phyloP scores from a whole-genome alignment of 1,284 basidiomycete genomes.

The Takashimella tepidaria region DNA sequence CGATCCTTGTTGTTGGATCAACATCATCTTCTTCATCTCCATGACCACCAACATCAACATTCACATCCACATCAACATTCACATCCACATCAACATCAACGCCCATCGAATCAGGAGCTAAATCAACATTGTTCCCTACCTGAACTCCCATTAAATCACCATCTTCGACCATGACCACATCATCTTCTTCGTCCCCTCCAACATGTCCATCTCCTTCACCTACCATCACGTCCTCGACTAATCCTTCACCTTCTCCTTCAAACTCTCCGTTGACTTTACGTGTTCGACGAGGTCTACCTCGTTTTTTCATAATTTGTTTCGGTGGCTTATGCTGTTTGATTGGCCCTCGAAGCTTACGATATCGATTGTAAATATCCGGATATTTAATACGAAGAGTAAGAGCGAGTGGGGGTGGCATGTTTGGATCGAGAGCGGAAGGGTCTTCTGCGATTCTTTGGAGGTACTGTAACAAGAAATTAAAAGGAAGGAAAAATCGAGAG shows the following conservation, averaged over 20 bases:
- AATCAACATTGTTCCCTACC: too few species aligned
- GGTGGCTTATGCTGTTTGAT: slow-evolving; percentile 35
- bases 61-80: slow-evolving; percentile 51
- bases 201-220: not conserved
- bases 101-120: too few species aligned
- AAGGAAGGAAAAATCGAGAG: not conserved
- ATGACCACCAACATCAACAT: not conserved
- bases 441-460: slow-evolving; percentile 32
- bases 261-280: not conserved
- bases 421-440: slow-evolving; percentile 24
- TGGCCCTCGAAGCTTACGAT: slow-evolving; percentile 41
- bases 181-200: not conserved
- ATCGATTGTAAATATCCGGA: slow-evolving; percentile 46
- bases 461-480: slow-evolving; percentile 15
- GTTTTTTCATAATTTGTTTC: slow-evolving; percentile 15
- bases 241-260: not conserved
- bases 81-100: slow-evolving; percentile 73
- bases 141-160: slow-evolving; percentile 69
- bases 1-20: too few species aligned
- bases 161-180: slow-evolving; percentile 51
- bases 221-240: not conserved
- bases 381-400: slow-evolving; percentile 42
- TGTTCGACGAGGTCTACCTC: slow-evolving; percentile 10
- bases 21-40: not conserved
- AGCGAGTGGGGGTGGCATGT: slow-evolving; percentile 37